These are phyloP conservation scores for Lodderomyces jiufengensis DNA, from an alignment of 1,139 yeast species.

Conservation along the genomic window DNA sequence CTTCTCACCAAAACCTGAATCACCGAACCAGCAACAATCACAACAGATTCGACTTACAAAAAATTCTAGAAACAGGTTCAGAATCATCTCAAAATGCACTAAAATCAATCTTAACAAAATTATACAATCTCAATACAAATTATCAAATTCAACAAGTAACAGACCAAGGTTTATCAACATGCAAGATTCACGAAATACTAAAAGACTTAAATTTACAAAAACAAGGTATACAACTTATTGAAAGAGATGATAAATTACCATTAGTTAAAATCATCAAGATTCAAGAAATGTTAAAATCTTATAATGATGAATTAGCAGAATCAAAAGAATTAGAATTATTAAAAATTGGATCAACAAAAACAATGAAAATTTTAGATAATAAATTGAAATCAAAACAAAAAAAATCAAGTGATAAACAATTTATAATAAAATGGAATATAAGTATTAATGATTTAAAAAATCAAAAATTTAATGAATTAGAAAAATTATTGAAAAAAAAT, in stretches of 20 bases:
- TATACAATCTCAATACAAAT: conserved; percentile 19
- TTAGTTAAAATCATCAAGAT: conserved; percentile 27
- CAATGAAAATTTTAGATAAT: conserved; percentile 22
- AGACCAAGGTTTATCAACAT: conserved; percentile 9
- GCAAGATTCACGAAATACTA: conserved; percentile 11
- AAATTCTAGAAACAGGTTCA: conserved; percentile 17
- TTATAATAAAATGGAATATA: conserved; percentile 38
- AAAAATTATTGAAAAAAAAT: conserved; percentile 24
- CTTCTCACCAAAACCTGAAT: too few relatives aligned
- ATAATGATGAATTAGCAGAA: conserved; percentile 32
- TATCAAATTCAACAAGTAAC: conserved; percentile 28
- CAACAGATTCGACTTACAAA: conserved; percentile 1
- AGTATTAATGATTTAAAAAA: conserved; percentile 36
- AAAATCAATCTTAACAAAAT: conserved; percentile 26
- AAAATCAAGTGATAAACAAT: conserved; percentile 26
- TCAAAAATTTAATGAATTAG: conserved; percentile 37
- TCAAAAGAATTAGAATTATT: conserved; percentile 31
- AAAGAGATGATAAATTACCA: conserved; percentile 19
- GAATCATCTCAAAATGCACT: conserved; percentile 29
- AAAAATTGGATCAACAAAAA: conserved; percentile 32
- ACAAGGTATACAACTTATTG: conserved; percentile 30
- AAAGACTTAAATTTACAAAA: conserved; percentile 19
- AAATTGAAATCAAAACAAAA: conserved; percentile 9
- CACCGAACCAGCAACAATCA: background rate
- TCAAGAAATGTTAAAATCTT: conserved; percentile 32